Evolutionary conservation across 768 basidiomycete genomes (phyloP).

Genomic region (Leccinum obscurum): DNA sequence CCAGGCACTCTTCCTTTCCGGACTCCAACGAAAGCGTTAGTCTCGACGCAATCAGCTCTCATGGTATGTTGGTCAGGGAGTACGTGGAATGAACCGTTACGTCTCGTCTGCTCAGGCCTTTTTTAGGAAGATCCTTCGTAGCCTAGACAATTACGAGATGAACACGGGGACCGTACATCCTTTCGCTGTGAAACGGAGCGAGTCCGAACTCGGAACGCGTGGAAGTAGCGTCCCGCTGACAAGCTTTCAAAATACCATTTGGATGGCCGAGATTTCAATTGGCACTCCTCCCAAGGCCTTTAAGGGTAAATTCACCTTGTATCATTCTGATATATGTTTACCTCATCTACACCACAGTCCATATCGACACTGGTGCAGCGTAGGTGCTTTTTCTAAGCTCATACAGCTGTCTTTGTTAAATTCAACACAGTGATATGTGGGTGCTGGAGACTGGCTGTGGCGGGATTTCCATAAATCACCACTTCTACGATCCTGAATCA

Average conservation of each 20-base stretch:
- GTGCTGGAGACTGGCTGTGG: not conserved
- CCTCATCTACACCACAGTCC: not conserved
- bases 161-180: not conserved
- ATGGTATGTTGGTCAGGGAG: not conserved
- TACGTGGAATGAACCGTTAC: not conserved
- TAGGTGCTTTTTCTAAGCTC: not conserved
- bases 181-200: not conserved
- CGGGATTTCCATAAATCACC: not conserved
- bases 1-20: not conserved
- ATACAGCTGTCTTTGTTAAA: not conserved
- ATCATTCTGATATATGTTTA: not conserved
- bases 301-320: not conserved
- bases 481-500: not conserved
- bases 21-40: not conserved
- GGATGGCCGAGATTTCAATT: not conserved
- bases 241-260: not conserved
- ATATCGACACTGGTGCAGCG: not conserved
- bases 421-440: not conserved
- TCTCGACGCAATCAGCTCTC: not conserved
- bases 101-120: not conserved
- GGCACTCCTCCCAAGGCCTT: not conserved
- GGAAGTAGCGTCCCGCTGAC: not conserved
- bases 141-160: not conserved
- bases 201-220: not conserved
- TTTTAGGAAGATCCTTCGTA: not conserved